phyloP scores from a whole-genome alignment of 805 yeast species.

The Kluyveromyces starmeri region DNA sequence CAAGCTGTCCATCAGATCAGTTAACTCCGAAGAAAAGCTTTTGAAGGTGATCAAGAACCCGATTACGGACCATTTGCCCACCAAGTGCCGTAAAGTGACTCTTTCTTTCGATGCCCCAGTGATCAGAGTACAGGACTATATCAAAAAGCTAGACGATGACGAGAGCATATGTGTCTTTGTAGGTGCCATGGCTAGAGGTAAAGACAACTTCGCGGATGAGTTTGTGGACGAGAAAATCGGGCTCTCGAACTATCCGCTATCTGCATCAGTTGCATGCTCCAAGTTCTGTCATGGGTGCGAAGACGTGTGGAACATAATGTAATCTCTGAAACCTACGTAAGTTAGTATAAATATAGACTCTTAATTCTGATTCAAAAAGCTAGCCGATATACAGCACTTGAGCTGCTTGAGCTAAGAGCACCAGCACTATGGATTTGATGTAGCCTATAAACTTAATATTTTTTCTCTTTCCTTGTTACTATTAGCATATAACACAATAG shows the following conservation, averaged over 20 bases:
- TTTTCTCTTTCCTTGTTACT: no score
- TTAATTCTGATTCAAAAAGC: no score
- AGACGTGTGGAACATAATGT: slow-evolving; percentile 85
- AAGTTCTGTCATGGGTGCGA: slow-evolving; percentile 98
- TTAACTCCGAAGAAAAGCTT: slow-evolving; percentile 89
- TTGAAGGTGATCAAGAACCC: slow-evolving; percentile 95
- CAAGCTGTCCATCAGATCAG: slow-evolving; percentile 85
- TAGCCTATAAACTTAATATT: no score
- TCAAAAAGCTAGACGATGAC: slow-evolving; percentile 65
- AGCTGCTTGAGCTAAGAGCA: no score
- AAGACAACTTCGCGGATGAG: slow-evolving; percentile 95
- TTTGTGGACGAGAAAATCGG: slow-evolving; percentile 95
- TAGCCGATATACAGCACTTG: no score
- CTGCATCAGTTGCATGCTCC: slow-evolving; percentile 97
- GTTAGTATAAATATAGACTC: no score
- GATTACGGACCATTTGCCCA: slow-evolving; percentile 91
- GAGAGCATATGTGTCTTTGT: slow-evolving; percentile 97
- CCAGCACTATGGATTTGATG: no score
- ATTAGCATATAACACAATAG: no score
- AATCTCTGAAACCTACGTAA: no score
- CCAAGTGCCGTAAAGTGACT: slow-evolving; percentile 90
- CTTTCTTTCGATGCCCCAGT: slow-evolving; percentile 88
- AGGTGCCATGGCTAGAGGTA: slow-evolving; percentile 99
- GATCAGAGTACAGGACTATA: slow-evolving; percentile 81
- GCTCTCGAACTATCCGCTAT: slow-evolving; percentile 86